Conservation (phyloP, 2,329 filamentous ascomycete genomes). For the Emmonsia crescens region DNA sequence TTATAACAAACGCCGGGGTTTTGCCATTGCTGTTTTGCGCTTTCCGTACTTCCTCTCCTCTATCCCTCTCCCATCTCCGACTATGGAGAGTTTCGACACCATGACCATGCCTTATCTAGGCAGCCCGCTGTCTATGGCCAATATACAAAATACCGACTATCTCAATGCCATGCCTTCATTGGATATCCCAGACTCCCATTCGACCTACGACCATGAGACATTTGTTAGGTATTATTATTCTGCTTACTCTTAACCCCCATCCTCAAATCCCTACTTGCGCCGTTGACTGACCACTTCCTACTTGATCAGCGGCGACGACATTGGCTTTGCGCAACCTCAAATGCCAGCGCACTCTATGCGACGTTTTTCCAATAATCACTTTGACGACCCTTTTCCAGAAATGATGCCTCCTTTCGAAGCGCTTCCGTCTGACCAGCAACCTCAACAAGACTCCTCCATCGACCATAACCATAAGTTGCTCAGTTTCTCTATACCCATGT, state of each 20-base stretch:
- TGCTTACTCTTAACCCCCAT: conserved; percentile 9
- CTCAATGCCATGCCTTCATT: conserved; percentile 41
- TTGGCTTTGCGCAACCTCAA: conserved; percentile 37
- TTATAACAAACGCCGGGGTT: not conserved
- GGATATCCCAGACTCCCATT: conserved; percentile 48
- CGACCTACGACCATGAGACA: conserved; percentile 50
- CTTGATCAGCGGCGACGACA: conserved; percentile 40
- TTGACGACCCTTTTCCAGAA: conserved; percentile 40
- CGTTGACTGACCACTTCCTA: conserved; percentile 2
- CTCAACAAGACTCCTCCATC: conserved; percentile 45
- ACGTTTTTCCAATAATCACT: conserved; percentile 38
- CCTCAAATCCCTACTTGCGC: conserved; percentile 12
- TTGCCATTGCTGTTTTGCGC: not conserved
- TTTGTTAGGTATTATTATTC: conserved; percentile 46
- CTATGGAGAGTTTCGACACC: conserved; percentile 49
- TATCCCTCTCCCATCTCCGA: conserved; percentile 9
- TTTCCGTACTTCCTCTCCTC: not conserved
- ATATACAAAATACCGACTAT: conserved; percentile 39
- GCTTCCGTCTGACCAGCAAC: conserved; percentile 33
- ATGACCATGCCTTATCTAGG: conserved; percentile 54
- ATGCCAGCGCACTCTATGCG: conserved; percentile 33
- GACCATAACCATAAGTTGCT: conserved; percentile 60
- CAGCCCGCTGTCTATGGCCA: conserved; percentile 45
- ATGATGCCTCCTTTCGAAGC: conserved; percentile 35
- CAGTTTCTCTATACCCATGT: conserved; percentile 56